Base-by-base conservation (phyloP, 2,329 filamentous ascomycete species). In the Apiospora arundinis region DNA sequence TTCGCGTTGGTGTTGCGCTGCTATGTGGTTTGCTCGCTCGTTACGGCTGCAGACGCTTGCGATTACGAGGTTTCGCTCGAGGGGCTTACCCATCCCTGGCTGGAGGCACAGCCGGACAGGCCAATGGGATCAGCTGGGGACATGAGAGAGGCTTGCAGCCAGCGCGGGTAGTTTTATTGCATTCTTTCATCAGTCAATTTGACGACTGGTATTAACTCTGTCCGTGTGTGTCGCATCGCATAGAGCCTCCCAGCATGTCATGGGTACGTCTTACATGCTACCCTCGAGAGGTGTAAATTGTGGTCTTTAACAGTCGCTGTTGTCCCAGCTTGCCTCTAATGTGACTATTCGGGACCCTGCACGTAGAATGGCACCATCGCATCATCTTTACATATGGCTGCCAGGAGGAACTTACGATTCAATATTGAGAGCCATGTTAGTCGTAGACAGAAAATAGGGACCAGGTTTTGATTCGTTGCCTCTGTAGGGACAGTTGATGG, bases 81-180 rank as follows among this genome's bases (percentile, higher is more conserved):
- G 48, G 46, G 56, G 56, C 21, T 14, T 63, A n/a, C 32, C 49
- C 49, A 63, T 63, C 56, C 56, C 56, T 63, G n/a, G 32, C 56
- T 40, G 9, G 12, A 52, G 48, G 23, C 56, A 63, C 56, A 63
- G 21, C 28, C 28, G n/a, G 28, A 9, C 42, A 46, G 40, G n/a
- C 45, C 66, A 45, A 48, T 67, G 66, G 28, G 28, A 46, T 11
- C 65, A 25, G 9, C 12, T 46, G 40, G n/a, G 7, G 25, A 28
- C 9, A 46, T 46, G 45, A 23, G 7, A 45, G 42, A 44, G 18
- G 45, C n/a, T 48, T 25, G 21, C 56, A 63, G 56, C 56, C 40
- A 40, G 32, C 56, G 32, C 32, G 32, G n/a, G 56, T 45, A 21
- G 21, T 63, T 40, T 63, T 11, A 37, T 60, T 28, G 48, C 48